A percentile compares a stretch with the other conserved stretches of the same genome.
These are phyloP conservation scores for Physaria fendleri DNA, from an alignment of 345 rosid genomes.

Conservation along the genomic window DNA sequence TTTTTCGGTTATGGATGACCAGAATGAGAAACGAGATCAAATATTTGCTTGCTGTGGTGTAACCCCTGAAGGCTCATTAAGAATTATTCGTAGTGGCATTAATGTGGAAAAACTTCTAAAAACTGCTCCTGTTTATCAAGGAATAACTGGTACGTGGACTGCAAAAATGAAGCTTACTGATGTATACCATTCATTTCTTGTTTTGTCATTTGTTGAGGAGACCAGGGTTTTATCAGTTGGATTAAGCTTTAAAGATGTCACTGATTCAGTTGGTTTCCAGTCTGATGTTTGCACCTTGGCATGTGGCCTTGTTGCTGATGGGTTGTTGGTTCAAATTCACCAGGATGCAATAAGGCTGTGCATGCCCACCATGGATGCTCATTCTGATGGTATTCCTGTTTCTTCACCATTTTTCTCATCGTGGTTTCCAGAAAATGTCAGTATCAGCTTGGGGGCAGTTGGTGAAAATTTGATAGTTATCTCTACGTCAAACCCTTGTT, in stretches of 20 bases:
- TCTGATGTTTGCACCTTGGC: slow-evolving; percentile 94
- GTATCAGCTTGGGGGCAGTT: slow-evolving; percentile 95
- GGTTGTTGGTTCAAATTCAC: slow-evolving; percentile 84
- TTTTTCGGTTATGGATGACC: slow-evolving; percentile 77
- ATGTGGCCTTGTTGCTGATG: slow-evolving; percentile 80
- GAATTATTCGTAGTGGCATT: slow-evolving; percentile 82
- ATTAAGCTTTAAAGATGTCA: slow-evolving; percentile 86
- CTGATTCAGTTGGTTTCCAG: slow-evolving; percentile 90
- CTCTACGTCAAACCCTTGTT: slow-evolving; percentile 91
- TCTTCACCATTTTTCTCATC: slow-evolving; percentile 70
- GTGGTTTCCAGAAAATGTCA: slow-evolving; percentile 69
- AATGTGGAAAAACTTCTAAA: slow-evolving; percentile 75
- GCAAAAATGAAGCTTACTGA: slow-evolving; percentile 65
- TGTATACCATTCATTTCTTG: slow-evolving; percentile 85
- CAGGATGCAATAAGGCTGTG: slow-evolving; percentile 79
- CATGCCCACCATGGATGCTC: slow-evolving; percentile 79
- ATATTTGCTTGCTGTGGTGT: slow-evolving; percentile 95
- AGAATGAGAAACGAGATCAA: slow-evolving; percentile 84
- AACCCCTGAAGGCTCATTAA: slow-evolving; percentile 93
- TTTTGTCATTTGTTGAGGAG: slow-evolving; percentile 93
- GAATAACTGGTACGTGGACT: slow-evolving; percentile 92
- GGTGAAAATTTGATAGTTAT: slow-evolving; percentile 62
- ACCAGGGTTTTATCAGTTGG: slow-evolving; percentile 94
- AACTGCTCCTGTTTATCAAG: slow-evolving; percentile 88
- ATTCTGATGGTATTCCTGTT: slow-evolving; percentile 64